Evolutionary conservation across 2,329 filamentous ascomycete genomes (phyloP).

Genomic region (Ilyonectria sp.): DNA sequence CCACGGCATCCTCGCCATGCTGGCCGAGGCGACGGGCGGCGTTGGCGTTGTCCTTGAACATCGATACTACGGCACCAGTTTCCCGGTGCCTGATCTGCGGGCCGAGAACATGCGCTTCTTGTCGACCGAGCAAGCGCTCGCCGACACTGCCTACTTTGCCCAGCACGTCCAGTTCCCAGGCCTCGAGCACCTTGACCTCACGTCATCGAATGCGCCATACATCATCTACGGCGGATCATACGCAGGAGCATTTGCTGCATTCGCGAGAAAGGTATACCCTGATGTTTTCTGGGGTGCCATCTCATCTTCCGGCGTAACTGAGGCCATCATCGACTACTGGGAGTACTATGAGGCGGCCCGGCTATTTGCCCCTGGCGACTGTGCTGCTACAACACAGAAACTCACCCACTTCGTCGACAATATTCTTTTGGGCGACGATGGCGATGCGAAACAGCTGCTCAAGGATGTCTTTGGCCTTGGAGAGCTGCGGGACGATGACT

Average conservation of each 20-base stretch:
- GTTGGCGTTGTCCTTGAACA: slow-evolving; percentile 88
- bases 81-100: slow-evolving; percentile 76
- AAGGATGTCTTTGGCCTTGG: slow-evolving; percentile 63
- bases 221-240: slow-evolving; percentile 90
- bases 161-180: slow-evolving; percentile 79
- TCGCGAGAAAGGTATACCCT: slow-evolving; percentile 83
- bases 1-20: slow-evolving; percentile 81
- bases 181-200: slow-evolving; percentile 77
- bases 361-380: slow-evolving; percentile 68
- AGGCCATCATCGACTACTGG: slow-evolving; percentile 85
- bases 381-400: slow-evolving; percentile 75
- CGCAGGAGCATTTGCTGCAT: slow-evolving; percentile 83
- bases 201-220: slow-evolving; percentile 76
- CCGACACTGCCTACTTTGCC: slow-evolving; percentile 87
- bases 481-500: slow-evolving; percentile 63
- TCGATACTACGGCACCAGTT: slow-evolving; percentile 86
- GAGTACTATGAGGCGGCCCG: slow-evolving; percentile 68
- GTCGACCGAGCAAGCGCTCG: slow-evolving; percentile 85
- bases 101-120: slow-evolving; percentile 84
- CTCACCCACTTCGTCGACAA: slow-evolving; percentile 67
- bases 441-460: slow-evolving; percentile 63
- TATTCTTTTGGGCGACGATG: slow-evolving; percentile 60
- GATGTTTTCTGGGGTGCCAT: slow-evolving; percentile 85
- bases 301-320: slow-evolving; percentile 84
- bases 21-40: slow-evolving; percentile 80